Base-by-base conservation (phyloP, 305 asterid species). In the Rubia occidens region DNA sequence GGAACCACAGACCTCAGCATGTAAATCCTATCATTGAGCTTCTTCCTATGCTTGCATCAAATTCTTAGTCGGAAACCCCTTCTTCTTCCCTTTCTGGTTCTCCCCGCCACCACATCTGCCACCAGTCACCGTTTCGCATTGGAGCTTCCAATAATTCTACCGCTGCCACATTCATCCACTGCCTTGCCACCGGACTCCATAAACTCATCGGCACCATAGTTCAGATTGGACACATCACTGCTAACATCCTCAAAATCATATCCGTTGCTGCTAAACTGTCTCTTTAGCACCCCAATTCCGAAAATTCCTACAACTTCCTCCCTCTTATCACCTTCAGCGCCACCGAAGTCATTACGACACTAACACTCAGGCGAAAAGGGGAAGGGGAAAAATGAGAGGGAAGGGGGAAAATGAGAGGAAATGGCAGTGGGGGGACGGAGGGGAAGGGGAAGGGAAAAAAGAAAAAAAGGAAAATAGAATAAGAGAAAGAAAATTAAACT, bases 1-100 rank as follows among this genome's bases (percentile, higher is more conserved):
- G 97, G 96, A 69, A 93, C 98, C 18, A 93, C 96, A 39, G 95
- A 93, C 81, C 97, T 83, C 75, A 93, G 75, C 95, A 84, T 85
- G 95, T 90, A 88, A 40, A 93, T 91, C 76, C 98, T 82, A 78
- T 93, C 98, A 78, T 93, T 93, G 29, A 26, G 29, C 29, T 26
- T 26, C 29, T 26, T 26, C 29, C 29, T 26, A 2, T 2, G 29
- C 29, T 2, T 26, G 29, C 29, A 26, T 26, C 29, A 26, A 26
- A 26, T 26, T 26, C 29, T 26, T 26, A 26, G 29, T 2, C 29
- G 2, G 29, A 26, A 26, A 2, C 29, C 29, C 29, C 29, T 26
- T 87, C 74, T 86, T 90, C 86, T 94, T 94, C 73, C 97, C 96
- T 75, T 82, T 89, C 24, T 70, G 81, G 75, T 87, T 88, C 56